Conservation (phyloP, 805 yeast genomes). For the Candida succiphila region DNA sequence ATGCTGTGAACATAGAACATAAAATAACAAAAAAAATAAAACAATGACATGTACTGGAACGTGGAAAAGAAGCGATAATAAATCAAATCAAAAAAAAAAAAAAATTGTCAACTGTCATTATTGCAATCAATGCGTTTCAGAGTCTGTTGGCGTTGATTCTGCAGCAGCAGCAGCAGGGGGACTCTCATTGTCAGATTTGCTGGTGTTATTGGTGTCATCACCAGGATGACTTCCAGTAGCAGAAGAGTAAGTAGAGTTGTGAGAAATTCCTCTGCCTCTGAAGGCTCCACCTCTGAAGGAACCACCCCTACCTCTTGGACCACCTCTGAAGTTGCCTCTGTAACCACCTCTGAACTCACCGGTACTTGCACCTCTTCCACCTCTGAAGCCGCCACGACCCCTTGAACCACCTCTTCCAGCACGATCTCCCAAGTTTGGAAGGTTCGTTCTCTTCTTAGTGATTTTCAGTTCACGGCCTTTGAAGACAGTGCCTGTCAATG, state of each 20-base stretch:
- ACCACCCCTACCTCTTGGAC: conserved; percentile 12
- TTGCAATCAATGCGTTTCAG: too few species aligned
- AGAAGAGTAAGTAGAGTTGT: too few species aligned
- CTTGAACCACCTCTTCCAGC: conserved; percentile 36
- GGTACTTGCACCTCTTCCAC: conserved; percentile 6
- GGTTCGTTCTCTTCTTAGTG: conserved; percentile 65
- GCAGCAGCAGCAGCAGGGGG: background rate
- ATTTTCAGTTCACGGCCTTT: conserved; percentile 64
- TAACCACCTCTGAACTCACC: conserved; percentile 11
- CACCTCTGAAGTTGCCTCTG: conserved; percentile 10
- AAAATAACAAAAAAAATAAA: too few species aligned
- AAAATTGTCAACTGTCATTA: too few species aligned
- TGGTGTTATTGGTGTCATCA: too few species aligned
- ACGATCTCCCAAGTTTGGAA: conserved; percentile 40
- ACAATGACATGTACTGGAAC: too few species aligned
- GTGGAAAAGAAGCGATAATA: too few species aligned
- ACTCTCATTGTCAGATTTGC: background rate
- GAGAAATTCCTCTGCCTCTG: background rate
- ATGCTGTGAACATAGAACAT: too few species aligned
- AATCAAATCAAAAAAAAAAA: too few species aligned
- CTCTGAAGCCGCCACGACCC: conserved; percentile 18
- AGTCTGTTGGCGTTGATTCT: background rate
- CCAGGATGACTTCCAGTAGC: too few species aligned
- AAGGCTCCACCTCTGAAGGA: too few species aligned
- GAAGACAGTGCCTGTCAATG: conserved; percentile 53